Evolutionary conservation across 495 filamentous ascomycete species (phyloP).

Genomic region (Jackrogersella multiformis): DNA sequence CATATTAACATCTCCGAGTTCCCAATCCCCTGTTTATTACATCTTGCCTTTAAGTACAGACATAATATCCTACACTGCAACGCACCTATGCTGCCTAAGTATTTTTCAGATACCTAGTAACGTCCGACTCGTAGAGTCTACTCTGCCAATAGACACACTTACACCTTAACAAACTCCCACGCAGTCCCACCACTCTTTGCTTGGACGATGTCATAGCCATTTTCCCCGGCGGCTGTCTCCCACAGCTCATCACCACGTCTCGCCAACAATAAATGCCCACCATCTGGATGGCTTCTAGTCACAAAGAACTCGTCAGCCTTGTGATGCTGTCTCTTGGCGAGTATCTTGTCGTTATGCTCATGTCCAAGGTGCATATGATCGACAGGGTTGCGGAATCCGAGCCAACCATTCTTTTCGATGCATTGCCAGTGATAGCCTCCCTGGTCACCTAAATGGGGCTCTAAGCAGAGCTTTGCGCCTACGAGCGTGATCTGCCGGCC

Average conservation of each 20-base stretch:
- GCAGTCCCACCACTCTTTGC: background rate
- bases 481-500: slow-evolving; percentile 45
- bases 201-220: background rate
- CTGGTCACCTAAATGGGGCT: slow-evolving; percentile 34
- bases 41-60: no score
- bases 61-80: no score
- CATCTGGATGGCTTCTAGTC: slow-evolving; percentile 4
- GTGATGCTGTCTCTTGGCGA: background rate
- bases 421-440: slow-evolving; percentile 51
- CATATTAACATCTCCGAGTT: no score
- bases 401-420: slow-evolving; percentile 50
- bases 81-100: no score
- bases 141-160: no score
- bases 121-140: no score
- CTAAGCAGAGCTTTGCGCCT: slow-evolving; percentile 43
- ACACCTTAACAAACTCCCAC: slow-evolving; percentile 22
- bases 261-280: slow-evolving; percentile 5
- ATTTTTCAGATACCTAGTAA: no score
- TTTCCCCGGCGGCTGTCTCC: background rate
- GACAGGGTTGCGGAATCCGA: slow-evolving; percentile 48
- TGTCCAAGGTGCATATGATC: slow-evolving; percentile 45
- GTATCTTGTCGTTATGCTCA: slow-evolving; percentile 1
- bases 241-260: background rate
- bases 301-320: slow-evolving; percentile 5
- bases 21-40: no score